Evolutionary conservation across 2,329 filamentous ascomycete genomes (phyloP).

Genomic region (Didymella exigua): DNA sequence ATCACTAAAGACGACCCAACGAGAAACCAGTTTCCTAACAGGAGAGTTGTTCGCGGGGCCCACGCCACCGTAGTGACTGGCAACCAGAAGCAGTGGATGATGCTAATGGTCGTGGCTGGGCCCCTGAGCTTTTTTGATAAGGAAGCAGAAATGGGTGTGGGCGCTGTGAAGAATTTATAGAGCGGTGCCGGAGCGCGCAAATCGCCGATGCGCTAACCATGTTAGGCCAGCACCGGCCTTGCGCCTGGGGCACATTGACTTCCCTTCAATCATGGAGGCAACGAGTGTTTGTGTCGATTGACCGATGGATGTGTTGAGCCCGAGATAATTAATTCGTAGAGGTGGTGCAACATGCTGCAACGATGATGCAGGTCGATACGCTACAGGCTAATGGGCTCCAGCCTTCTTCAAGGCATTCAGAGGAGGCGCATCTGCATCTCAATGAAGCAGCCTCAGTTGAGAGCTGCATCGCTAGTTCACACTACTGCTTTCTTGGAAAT

Average conservation of each 20-base stretch:
- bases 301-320: not conserved
- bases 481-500: not conserved
- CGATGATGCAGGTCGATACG: not conserved
- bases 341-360: not conserved
- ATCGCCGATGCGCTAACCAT: conserved; percentile 14
- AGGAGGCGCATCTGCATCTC: not conserved
- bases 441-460: not conserved
- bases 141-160: conserved; percentile 50
- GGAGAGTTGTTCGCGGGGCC: conserved; percentile 67
- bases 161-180: conserved; percentile 13
- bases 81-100: conserved; percentile 67
- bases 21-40: conserved; percentile 72
- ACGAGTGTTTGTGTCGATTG: not conserved
- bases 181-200: conserved; percentile 9
- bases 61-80: conserved; percentile 66
- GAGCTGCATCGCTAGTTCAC: not conserved
- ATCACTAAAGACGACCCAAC: conserved; percentile 72
- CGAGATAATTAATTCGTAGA: not conserved
- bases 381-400: not conserved
- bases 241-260: too few species aligned
- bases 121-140: conserved; percentile 64
- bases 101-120: conserved; percentile 71
- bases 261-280: not conserved
- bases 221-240: not conserved
- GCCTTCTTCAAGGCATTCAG: not conserved